These are phyloP conservation scores for Brassica cretica DNA, from an alignment of 345 rosid species.

Conservation along the genomic window DNA sequence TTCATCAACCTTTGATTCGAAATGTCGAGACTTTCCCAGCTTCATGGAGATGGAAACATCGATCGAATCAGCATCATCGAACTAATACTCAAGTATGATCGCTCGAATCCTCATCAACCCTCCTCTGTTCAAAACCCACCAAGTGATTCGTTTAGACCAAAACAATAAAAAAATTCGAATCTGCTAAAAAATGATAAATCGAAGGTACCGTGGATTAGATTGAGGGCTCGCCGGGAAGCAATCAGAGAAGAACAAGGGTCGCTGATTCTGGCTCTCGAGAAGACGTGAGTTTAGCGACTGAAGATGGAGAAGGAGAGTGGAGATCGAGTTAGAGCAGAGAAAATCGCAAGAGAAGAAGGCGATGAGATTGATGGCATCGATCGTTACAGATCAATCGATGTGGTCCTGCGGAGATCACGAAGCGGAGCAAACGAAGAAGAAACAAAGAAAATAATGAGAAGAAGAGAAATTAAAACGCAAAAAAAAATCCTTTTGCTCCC, in stretches of 20 bases:
- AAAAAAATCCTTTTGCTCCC: too few relatives aligned
- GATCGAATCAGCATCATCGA: slow-evolving; percentile 49
- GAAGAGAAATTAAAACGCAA: too few relatives aligned
- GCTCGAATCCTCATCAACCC: slow-evolving; percentile 30
- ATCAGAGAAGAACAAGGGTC: slow-evolving; percentile 3
- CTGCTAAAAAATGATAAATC: background rate
- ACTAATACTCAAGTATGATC: slow-evolving; percentile 48
- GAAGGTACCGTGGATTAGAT: slow-evolving; percentile 29
- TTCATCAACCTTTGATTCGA: background rate
- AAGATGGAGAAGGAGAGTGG: slow-evolving; percentile 11
- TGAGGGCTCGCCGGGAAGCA: slow-evolving; percentile 38
- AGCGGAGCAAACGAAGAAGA: too few relatives aligned
- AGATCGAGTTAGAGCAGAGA: slow-evolving; percentile 8
- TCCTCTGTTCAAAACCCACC: slow-evolving; percentile 32
- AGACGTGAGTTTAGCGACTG: slow-evolving; percentile 27
- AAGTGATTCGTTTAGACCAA: too few relatives aligned
- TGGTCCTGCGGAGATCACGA: too few relatives aligned
- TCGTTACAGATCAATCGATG: background rate
- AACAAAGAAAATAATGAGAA: too few relatives aligned
- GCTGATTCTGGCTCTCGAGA: slow-evolving; percentile 7
- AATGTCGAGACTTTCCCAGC: slow-evolving; percentile 43
- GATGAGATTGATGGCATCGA: slow-evolving; percentile 39
- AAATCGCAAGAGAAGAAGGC: slow-evolving; percentile 28
- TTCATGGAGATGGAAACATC: slow-evolving; percentile 63
- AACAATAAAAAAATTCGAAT: too few relatives aligned